Conservation (phyloP, 2,329 filamentous ascomycete species). For the Colletotrichum aenigma region DNA sequence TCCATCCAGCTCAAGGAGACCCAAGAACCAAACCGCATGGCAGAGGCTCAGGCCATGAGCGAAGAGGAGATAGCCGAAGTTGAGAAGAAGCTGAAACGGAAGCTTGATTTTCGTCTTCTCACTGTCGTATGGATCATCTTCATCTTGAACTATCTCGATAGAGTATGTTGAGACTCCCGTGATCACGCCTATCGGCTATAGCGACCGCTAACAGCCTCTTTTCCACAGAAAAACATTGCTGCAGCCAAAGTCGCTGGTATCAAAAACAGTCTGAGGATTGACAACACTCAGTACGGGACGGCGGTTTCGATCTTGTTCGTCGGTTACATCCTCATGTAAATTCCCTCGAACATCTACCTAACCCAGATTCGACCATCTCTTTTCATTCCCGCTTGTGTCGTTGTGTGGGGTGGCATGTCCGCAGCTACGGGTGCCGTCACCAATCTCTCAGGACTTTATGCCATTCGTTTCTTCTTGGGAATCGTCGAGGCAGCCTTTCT, state of each 20-base stretch:
- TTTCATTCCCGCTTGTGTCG: conserved; percentile 39
- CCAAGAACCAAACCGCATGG: background rate
- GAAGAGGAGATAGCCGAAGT: background rate
- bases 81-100: background rate
- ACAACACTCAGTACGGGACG: conserved; percentile 26
- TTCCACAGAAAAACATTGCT: background rate
- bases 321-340: conserved; percentile 28
- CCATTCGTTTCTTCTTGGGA: conserved; percentile 40
- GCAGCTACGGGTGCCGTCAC: conserved; percentile 32
- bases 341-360: conserved; percentile 27
- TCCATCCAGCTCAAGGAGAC: background rate
- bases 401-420: conserved; percentile 7
- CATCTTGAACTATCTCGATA: background rate
- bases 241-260: background rate
- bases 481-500: conserved; percentile 30
- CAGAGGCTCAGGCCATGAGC: background rate
- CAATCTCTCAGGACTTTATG: conserved; percentile 37
- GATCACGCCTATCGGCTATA: rapidly evolving
- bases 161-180: background rate
- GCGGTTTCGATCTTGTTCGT: conserved; percentile 27
- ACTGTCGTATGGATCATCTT: background rate
- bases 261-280: conserved; percentile 30
- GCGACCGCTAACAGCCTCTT: background rate
- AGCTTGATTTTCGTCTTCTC: background rate
- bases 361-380: conserved; percentile 31